Evolutionary conservation across 2,329 filamentous ascomycete species (phyloP).

Genomic region (Stagonosporopsis rhizophila): DNA sequence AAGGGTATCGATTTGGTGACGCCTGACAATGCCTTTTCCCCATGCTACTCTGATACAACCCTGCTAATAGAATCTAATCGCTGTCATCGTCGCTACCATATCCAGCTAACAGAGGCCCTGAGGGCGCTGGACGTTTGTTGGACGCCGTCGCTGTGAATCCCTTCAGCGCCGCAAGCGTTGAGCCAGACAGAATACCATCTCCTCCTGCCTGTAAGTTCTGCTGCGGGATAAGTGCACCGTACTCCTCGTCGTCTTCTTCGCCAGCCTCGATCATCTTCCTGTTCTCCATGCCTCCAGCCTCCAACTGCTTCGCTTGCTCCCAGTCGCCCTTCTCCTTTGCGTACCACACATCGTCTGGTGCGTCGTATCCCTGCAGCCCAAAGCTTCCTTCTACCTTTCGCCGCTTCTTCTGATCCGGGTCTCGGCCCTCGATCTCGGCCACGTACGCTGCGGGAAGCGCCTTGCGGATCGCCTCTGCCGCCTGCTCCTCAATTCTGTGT

Average conservation of each 20-base stretch:
- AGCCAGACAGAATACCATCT: conserved; percentile 79
- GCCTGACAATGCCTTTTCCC: conserved; percentile 15
- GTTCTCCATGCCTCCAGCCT: conserved; percentile 63
- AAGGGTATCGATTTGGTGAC: conserved; percentile 23
- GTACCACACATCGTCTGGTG: conserved; percentile 93
- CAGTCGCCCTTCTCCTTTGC: conserved; percentile 75
- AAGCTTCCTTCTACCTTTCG: conserved; percentile 87
- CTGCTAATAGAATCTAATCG: conserved; percentile 48
- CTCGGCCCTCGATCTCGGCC: conserved; percentile 89
- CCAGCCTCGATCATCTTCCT: conserved; percentile 56
- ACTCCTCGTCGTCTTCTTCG: conserved; percentile 37
- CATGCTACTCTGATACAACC: conserved; percentile 1
- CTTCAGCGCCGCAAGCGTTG: conserved; percentile 80
- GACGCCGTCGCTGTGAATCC: conserved; percentile 53
- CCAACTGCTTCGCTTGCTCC: conserved; percentile 68
- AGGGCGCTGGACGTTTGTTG: conserved; percentile 60
- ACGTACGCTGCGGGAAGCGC: conserved; percentile 90
- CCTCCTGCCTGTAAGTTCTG: conserved; percentile 40
- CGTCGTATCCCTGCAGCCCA: conserved; percentile 88
- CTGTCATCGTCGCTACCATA: conserved; percentile 92
- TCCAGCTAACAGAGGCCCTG: conserved; percentile 73
- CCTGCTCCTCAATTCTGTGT: conserved; percentile 89
- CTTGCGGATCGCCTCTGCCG: conserved; percentile 87
- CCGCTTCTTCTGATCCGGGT: conserved; percentile 85
- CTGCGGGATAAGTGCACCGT: conserved; percentile 17